phyloP scores from a whole-genome alignment of 106 monocot species.

The Allium sativum region DNA sequence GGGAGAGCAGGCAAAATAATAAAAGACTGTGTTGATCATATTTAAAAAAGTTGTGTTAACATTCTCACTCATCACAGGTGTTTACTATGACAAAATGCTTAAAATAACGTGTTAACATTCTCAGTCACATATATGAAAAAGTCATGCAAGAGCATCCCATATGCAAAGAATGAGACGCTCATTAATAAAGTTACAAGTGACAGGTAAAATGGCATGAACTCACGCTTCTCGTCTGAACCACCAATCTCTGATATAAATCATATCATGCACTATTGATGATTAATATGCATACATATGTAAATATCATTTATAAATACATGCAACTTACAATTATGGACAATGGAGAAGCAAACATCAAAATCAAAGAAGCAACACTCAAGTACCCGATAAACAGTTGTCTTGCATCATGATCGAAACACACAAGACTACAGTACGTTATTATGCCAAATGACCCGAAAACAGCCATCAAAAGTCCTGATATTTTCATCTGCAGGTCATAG shows the following conservation, averaged over 20 bases:
- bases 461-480: slow-evolving; percentile 39
- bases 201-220: slow-evolving; percentile 76
- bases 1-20: too few relatives aligned
- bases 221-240: slow-evolving; percentile 62
- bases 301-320: background rate
- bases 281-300: too few relatives aligned
- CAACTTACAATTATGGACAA: slow-evolving; percentile 71
- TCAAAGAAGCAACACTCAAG: slow-evolving; percentile 74
- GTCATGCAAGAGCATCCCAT: slow-evolving; percentile 54
- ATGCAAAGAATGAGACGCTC: slow-evolving; percentile 72
- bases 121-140: slow-evolving; percentile 70
- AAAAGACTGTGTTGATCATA: too few relatives aligned
- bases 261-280: too few relatives aligned
- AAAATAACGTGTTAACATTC: too few relatives aligned
- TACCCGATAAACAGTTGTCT: slow-evolving; percentile 76
- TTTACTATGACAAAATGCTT: background rate
- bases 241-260: slow-evolving; percentile 40
- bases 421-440: slow-evolving; percentile 47
- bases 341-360: slow-evolving; percentile 92
- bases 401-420: slow-evolving; percentile 25
- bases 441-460: slow-evolving; percentile 44
- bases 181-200: slow-evolving; percentile 67
- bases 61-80: too few relatives aligned
- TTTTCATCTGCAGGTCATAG: slow-evolving; percentile 47
- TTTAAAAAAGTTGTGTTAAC: too few relatives aligned